phyloP scores from a whole-genome alignment of 495 filamentous ascomycete species.

The Venustampulla echinocandica region DNA sequence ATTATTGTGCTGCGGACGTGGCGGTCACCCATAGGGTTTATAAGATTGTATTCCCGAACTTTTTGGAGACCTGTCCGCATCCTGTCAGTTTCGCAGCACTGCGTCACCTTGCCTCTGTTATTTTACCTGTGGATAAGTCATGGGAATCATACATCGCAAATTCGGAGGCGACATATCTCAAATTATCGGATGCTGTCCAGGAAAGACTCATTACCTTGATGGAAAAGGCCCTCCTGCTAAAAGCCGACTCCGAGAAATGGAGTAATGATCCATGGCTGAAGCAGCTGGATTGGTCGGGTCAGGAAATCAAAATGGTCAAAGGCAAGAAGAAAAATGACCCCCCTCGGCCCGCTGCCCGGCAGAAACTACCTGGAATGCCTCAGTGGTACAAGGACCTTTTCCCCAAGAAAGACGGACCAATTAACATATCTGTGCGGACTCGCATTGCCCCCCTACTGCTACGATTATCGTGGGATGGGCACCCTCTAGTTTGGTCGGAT shows the following conservation, averaged over 20 bases:
- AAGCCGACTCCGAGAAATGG: constrained; percentile 57
- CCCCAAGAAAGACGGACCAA: constrained; percentile 47
- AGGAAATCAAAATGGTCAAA: constrained; percentile 85
- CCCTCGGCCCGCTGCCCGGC: constrained; percentile 65
- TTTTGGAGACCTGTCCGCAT: constrained; percentile 82
- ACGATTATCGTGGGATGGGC: constrained; percentile 76
- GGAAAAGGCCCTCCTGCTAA: constrained; percentile 64
- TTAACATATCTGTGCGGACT: constrained; percentile 77
- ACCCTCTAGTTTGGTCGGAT: constrained; percentile 88
- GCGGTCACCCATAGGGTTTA: constrained; percentile 87
- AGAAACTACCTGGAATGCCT: constrained; percentile 92
- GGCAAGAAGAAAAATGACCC: constrained; percentile 78
- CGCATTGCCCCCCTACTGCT: constrained; percentile 82
- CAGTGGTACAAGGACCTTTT: constrained; percentile 95
- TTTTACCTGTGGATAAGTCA: constrained; percentile 76
- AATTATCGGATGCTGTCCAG: constrained; percentile 64
- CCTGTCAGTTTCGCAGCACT: constrained; percentile 95
- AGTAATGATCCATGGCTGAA: constrained; percentile 76
- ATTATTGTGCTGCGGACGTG: constrained; percentile 96
- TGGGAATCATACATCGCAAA: constrained; percentile 79
- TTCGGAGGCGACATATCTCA: constrained; percentile 77
- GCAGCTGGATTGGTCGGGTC: constrained; percentile 92
- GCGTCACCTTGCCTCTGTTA: constrained; percentile 83
- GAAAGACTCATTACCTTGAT: constrained; percentile 63
- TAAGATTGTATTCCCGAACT: constrained; percentile 82